Conservation (phyloP, 1,139 yeast genomes). For the Hemisphaericaspora xylofermentans region DNA sequence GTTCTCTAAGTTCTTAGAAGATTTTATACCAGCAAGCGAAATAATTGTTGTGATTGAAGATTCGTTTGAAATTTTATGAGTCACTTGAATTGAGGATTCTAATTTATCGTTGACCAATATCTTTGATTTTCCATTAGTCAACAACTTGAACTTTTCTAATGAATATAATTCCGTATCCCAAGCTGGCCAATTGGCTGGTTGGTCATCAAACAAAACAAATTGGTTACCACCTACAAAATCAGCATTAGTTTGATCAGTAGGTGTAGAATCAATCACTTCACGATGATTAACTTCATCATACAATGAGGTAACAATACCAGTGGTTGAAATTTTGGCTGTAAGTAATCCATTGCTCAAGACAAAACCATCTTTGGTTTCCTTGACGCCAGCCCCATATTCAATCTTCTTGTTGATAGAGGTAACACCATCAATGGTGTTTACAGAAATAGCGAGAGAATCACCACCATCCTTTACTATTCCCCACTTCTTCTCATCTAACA, state of each 20-base stretch:
- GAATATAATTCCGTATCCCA: slow-evolving; percentile 97
- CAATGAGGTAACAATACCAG: slow-evolving; percentile 69
- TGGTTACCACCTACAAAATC: slow-evolving; percentile 64
- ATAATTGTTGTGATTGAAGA: slow-evolving; percentile 69
- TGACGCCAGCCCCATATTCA: slow-evolving; percentile 48
- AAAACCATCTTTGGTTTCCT: slow-evolving; percentile 40
- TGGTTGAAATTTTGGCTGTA: slow-evolving; percentile 53
- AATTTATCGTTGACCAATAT: slow-evolving; percentile 57
- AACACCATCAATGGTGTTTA: slow-evolving; percentile 14
- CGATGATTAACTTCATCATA: slow-evolving; percentile 59
- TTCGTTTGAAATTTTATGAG: slow-evolving; percentile 53
- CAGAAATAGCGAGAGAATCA: slow-evolving; percentile 13
- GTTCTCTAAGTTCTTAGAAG: slow-evolving; percentile 28
- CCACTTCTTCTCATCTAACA: slow-evolving; percentile 6
- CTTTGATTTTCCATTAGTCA: slow-evolving; percentile 42
- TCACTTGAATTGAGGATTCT: slow-evolving; percentile 61
- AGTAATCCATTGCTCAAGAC: slow-evolving; percentile 61
- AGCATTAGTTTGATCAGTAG: slow-evolving; percentile 45
- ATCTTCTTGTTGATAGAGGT: slow-evolving; percentile 18
- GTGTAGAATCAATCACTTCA: slow-evolving; percentile 63
- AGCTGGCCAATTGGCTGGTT: slow-evolving; percentile 88
- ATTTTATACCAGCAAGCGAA: slow-evolving; percentile 59
- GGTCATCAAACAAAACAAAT: slow-evolving; percentile 78
- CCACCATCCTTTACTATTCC: slow-evolving; percentile 4
- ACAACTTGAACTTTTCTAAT: slow-evolving; percentile 61